A percentile compares a stretch with the other conserved stretches of the same genome.
These are phyloP conservation scores for Podila clonocystis DNA, from an alignment of 192 early-diverging fungal genomes.

Conservation along the genomic window DNA sequence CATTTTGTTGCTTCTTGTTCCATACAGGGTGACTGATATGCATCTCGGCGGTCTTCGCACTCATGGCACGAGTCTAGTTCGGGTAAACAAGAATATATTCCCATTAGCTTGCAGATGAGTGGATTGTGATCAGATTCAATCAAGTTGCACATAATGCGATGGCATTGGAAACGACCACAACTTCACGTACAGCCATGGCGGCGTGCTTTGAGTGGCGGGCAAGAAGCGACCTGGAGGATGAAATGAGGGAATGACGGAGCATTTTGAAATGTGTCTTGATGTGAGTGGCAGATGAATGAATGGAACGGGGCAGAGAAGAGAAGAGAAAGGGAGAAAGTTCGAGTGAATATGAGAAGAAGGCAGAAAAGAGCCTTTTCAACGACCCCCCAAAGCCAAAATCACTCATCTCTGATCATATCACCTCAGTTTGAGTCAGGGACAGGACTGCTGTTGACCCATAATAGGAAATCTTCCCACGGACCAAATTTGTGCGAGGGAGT, in stretches of 20 bases:
- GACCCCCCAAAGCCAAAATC: too few relatives aligned
- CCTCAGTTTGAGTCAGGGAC: too few relatives aligned
- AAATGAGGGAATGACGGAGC: conserved; percentile 45
- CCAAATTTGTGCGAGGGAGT: too few relatives aligned
- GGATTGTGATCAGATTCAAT: background rate
- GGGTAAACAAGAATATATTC: background rate
- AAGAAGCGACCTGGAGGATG: conserved; percentile 27
- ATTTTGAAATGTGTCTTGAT: conserved; percentile 6
- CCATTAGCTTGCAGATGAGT: background rate
- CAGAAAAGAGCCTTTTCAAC: background rate
- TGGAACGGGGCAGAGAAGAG: background rate
- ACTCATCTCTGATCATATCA: too few relatives aligned
- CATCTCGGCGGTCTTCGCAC: conserved; percentile 13
- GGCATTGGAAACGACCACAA: background rate
- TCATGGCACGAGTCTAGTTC: conserved; percentile 38
- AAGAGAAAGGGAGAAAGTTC: background rate
- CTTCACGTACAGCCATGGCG: conserved; percentile 34
- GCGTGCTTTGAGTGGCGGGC: conserved; percentile 14
- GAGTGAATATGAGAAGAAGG: background rate
- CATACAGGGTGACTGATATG: conserved; percentile 32
- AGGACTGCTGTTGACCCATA: background rate
- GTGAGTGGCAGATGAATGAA: background rate
- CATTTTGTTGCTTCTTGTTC: background rate
- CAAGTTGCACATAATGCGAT: background rate
- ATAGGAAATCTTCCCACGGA: conserved; percentile 1